A percentile compares a stretch with the other conserved stretches of the same genome.
Evolutionary conservation across 2,329 filamentous ascomycete species (phyloP).

Genomic region (Cordyceps farinosa): DNA sequence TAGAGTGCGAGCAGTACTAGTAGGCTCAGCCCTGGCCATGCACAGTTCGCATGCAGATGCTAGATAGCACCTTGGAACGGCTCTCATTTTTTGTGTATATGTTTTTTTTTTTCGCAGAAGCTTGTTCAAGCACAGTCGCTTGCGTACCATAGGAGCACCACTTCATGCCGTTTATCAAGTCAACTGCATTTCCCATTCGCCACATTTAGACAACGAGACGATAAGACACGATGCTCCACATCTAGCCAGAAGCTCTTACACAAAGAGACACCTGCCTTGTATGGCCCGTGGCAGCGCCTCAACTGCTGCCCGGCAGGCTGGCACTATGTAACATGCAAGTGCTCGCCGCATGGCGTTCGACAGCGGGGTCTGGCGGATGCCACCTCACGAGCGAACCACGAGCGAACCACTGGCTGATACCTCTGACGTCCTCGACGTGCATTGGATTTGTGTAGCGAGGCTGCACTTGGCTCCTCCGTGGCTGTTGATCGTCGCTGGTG

Average conservation of each 20-base stretch:
- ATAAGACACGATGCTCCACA: background rate
- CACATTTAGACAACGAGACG: background rate
- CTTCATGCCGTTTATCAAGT: background rate
- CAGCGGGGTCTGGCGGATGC: constrained; percentile 11
- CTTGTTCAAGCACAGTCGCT: background rate
- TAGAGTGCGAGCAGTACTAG: background rate
- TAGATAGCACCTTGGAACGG: background rate
- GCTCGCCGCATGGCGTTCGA: constrained; percentile 12
- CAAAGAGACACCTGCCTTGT: background rate
- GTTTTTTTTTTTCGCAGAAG: background rate
- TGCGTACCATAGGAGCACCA: background rate
- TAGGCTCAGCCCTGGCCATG: constrained; percentile 1
- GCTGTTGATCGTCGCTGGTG: background rate
- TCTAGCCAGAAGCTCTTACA: background rate
- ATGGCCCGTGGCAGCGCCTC: background rate
- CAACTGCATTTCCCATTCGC: background rate
- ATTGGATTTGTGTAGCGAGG: background rate
- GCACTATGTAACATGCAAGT: constrained; percentile 10
- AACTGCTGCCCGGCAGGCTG: background rate
- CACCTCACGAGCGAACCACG: constrained; percentile 7
- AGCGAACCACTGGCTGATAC: background rate
- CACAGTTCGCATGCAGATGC: constrained; percentile 14
- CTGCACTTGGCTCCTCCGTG: background rate
- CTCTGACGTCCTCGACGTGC: background rate
- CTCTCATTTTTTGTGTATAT: background rate